Evolutionary conservation across 2,329 filamentous ascomycete species (phyloP).

Genomic region (Diaporthe batatas): DNA sequence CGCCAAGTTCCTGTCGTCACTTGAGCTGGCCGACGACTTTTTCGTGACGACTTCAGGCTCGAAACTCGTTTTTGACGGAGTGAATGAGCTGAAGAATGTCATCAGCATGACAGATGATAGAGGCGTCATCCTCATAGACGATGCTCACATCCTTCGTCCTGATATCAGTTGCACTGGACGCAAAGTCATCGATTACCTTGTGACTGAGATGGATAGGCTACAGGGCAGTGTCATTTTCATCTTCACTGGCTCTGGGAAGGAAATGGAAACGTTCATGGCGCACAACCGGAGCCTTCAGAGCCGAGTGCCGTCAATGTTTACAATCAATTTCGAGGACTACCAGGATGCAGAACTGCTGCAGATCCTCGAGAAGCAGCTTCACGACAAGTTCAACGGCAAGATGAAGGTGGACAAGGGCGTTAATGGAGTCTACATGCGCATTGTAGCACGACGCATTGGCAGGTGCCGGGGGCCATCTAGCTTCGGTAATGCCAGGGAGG

Average conservation of each 20-base stretch:
- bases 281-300: constrained; percentile 80
- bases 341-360: constrained; percentile 71
- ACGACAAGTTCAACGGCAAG: constrained; percentile 62
- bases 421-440: constrained; percentile 72
- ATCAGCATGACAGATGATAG: constrained; percentile 70
- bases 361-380: constrained; percentile 70
- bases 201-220: constrained; percentile 79
- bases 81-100: constrained; percentile 67
- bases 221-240: constrained; percentile 78
- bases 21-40: constrained; percentile 4
- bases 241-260: constrained; percentile 78
- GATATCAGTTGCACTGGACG: constrained; percentile 69
- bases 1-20: constrained; percentile 48
- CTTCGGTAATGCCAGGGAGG: constrained; percentile 79
- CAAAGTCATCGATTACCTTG: constrained; percentile 76
- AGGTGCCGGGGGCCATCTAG: constrained; percentile 72
- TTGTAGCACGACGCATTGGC: constrained; percentile 73
- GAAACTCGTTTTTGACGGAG: constrained; percentile 72
- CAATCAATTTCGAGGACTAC: constrained; percentile 78
- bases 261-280: constrained; percentile 82
- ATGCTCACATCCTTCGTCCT: constrained; percentile 79
- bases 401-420: constrained; percentile 73
- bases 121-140: constrained; percentile 81
- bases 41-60: constrained; percentile 65
- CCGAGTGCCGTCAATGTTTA: constrained; percentile 69